Percentiles rank a stretch among this genome's conserved stretches.
phyloP scores from a whole-genome alignment of 768 basidiomycete genomes.

The Neoboletus brunneissimus region DNA sequence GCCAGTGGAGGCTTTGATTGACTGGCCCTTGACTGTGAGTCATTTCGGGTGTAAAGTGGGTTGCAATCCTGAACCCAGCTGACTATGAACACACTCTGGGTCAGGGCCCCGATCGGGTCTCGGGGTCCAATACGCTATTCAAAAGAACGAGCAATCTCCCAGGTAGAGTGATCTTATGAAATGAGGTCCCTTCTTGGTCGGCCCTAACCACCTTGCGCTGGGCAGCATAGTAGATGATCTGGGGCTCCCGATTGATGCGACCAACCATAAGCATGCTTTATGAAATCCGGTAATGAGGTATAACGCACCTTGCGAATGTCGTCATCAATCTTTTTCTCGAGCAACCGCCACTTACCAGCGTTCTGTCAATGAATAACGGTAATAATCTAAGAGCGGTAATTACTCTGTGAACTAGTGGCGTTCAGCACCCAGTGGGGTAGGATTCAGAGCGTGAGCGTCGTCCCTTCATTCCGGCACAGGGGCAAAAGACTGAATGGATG shows the following conservation, averaged over 20 bases:
- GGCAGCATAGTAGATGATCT: neutral
- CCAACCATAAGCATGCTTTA: slow-evolving; percentile 19
- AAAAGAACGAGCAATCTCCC: neutral
- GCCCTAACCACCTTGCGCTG: neutral
- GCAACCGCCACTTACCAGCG: slow-evolving; percentile 26
- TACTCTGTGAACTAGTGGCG: slow-evolving; percentile 16
- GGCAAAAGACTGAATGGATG: neutral
- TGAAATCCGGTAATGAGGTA: slow-evolving; percentile 22
- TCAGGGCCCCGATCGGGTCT: neutral
- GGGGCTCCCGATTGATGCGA: slow-evolving; percentile 11
- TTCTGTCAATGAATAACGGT: slow-evolving; percentile 19
- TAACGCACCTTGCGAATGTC: slow-evolving; percentile 15
- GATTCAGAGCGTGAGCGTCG: slow-evolving; percentile 27
- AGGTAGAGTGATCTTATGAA: neutral
- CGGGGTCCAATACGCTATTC: neutral
- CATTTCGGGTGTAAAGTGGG: neutral
- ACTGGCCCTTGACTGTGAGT: neutral
- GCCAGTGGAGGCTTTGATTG: neutral
- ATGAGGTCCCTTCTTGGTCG: neutral
- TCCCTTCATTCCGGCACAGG: slow-evolving; percentile 16
- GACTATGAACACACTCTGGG: slow-evolving; percentile 13
- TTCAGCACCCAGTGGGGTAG: slow-evolving; percentile 22
- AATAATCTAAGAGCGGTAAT: slow-evolving; percentile 8
- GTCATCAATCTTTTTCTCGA: neutral
- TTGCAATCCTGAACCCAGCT: slow-evolving; percentile 6